Evolutionary conservation across 2,329 filamentous ascomycete species (phyloP), one percentile per base, ranked within the genome.

Genomic region (Lasiodiplodia theobromae): DNA sequence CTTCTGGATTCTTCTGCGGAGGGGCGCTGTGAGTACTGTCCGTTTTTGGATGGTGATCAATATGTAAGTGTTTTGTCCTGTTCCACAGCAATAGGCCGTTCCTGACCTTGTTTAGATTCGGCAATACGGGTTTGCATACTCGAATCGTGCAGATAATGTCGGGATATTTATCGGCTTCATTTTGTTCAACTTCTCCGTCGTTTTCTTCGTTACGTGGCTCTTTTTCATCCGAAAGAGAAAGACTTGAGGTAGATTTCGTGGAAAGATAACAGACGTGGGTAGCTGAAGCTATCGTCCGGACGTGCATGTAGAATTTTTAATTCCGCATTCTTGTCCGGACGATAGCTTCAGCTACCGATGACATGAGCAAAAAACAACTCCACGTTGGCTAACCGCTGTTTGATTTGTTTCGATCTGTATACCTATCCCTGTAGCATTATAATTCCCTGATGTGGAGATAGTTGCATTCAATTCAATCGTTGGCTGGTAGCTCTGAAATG

Each of bases 1-100:
- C 57, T 82, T 1, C 28, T 68, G 5, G 70, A 82, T 69, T 71
- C 73, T 0, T 70, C 73, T 12, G 77, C 77, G 6, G 81, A 75
- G 0, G 69, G 49, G 1, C 68, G 77, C 12, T 84, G 82, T 76
- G n/a, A 70, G 12, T 83, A 75, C 74, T 84, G 83, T 75, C 58
- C 23, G 14, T 63, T 44, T 23, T 23, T 14, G 4, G 58, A 49
- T 28, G 58, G 58, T 6, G 34, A 63, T 38, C 23, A 38, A 51
- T 63, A 49, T 25, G 58, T 51, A 63, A 21, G 58, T 51, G 1
- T 4, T 12, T 25, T 44, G 11, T 34, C 10, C 28, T 37, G 18
- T 14, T 37, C 23, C 23, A 10, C n/a, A 12, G 25, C 34, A 6
- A 49, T 12, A 12, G 8, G 23, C 6, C 8, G 1, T 10, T 10